Evolutionary conservation across 1,284 basidiomycete genomes (phyloP).

Genomic region (Peniophora sp.): DNA sequence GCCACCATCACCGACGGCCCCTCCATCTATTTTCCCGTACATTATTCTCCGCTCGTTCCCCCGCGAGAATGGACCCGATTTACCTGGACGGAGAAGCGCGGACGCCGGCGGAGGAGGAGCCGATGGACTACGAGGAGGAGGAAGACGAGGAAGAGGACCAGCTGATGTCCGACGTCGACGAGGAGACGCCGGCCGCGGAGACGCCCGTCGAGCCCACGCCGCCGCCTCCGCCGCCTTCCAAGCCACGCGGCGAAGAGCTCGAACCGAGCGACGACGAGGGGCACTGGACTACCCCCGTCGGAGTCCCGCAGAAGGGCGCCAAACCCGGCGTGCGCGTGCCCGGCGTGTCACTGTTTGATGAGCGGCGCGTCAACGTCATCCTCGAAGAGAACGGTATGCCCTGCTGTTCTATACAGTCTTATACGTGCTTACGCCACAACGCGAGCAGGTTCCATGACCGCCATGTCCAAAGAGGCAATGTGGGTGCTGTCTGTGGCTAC

Average conservation of each 20-base stretch:
- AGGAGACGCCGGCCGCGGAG: too few species aligned
- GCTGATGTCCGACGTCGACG: constrained; percentile 52
- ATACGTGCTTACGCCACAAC: background rate
- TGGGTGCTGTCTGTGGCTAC: constrained; percentile 66
- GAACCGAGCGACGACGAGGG: constrained; percentile 49
- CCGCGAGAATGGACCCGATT: constrained; percentile 11
- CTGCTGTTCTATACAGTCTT: constrained; percentile 1
- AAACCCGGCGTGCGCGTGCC: constrained; percentile 39
- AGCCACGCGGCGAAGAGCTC: constrained; percentile 47
- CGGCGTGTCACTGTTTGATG: constrained; percentile 55
- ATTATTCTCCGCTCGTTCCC: constrained; percentile 6
- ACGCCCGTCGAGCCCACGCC: constrained; percentile 1
- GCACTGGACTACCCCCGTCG: constrained; percentile 12
- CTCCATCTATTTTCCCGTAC: constrained; percentile 5
- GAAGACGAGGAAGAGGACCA: constrained; percentile 52
- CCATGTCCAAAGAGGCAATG: constrained; percentile 66
- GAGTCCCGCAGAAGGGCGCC: constrained; percentile 16
- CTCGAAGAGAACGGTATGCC: constrained; percentile 59
- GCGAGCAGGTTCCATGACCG: constrained; percentile 43
- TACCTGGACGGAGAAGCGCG: constrained; percentile 8
- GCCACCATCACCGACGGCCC: background rate
- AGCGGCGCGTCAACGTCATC: constrained; percentile 57
- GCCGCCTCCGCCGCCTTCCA: background rate
- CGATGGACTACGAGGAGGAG: constrained; percentile 12
- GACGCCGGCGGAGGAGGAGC: constrained; percentile 9